Percentiles rank a stretch among this genome's conserved stretches.
Conservation (phyloP, 202 grass and related monocot genomes). For the Digitaria exilis region DNA sequence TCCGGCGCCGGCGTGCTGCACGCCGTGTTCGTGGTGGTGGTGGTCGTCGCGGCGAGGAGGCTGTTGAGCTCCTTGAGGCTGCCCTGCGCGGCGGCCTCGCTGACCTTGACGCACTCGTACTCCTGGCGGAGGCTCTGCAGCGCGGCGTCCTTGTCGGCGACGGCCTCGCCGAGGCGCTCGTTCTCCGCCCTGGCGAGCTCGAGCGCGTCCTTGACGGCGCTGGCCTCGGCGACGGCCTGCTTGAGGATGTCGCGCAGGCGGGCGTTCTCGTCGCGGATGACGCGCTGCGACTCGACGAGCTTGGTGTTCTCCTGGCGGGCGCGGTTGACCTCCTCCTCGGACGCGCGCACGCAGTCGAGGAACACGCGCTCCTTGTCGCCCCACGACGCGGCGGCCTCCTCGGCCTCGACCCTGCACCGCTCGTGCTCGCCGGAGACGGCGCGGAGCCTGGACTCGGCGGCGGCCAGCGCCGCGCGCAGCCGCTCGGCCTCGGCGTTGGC, state of each 20-base stretch:
- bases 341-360: constrained; percentile 74
- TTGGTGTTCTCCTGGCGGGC: constrained; percentile 69
- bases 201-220: constrained; percentile 60
- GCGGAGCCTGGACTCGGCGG: constrained; percentile 36
- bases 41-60: constrained; percentile 56
- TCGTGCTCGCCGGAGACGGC: constrained; percentile 39
- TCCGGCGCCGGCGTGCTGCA: constrained; percentile 34
- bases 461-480: constrained; percentile 30
- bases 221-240: constrained; percentile 78
- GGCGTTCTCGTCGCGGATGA: constrained; percentile 89
- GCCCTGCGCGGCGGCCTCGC: constrained; percentile 69
- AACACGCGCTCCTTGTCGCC: constrained; percentile 71
- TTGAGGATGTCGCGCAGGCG: constrained; percentile 82
- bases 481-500: constrained; percentile 45
- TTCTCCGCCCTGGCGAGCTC: constrained; percentile 64
- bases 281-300: constrained; percentile 72
- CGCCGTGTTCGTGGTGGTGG: constrained; percentile 43
- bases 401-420: constrained; percentile 60
- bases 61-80: constrained; percentile 86
- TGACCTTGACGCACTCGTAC: constrained; percentile 83
- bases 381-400: constrained; percentile 65
- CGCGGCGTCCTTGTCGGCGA: constrained; percentile 59
- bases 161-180: constrained; percentile 49
- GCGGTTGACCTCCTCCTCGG: constrained; percentile 69
- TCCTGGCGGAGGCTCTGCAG: constrained; percentile 77